Base-by-base conservation (phyloP, 352 stramenopile genomes). In the Pythium dissotocum region DNA sequence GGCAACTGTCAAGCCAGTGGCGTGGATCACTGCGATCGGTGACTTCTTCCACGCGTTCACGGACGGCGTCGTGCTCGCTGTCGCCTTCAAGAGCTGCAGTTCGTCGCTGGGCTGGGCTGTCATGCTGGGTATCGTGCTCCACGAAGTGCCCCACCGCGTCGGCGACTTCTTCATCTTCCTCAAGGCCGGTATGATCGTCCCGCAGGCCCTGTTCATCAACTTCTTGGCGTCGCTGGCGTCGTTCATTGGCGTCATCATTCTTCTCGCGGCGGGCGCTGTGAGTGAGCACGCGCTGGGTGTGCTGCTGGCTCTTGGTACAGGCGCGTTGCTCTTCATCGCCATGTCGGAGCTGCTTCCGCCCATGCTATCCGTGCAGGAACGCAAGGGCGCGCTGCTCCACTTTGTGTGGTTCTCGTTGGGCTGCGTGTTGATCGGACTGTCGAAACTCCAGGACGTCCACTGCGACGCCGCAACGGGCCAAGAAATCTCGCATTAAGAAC, bases 111-210 rank as follows among this genome's bases (percentile, higher is more conserved):
- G 71, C 28, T 77, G 71, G 71, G 69, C 71, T 21, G 69, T 77
- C 8, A 60, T 56, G 18, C n/a, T 77, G 3, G 69, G 71, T 44
- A 71, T 77, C 38, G 58, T 77, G 21, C 67, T 77, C 14, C 71
- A 77, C 54, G 71, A 77, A 58, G 69, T 77, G 26, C 71, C 71
- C 6, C 71, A 77, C 49, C 71, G 71, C 42, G 59, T 77, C 2
- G 71, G 71, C 36, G 69, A 77, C 54, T 71, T 70, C 33, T 77
- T 77, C 49, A 67, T 77, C 44, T 77, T 77, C 49, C 52, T 77
- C 36, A 69, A 69, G 30, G 71, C 71, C 35, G 71, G 71, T 21
- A 77, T 77, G 71, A 10, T 61, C 6, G 46, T 73, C 26, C 26
- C 57, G 7, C 71, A 77, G 62, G 71, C 71, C 16, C 32, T 77